Evolutionary conservation across 805 yeast species (phyloP), one percentile per base, ranked within the genome.

Genomic region (Deakozyma indianensis): DNA sequence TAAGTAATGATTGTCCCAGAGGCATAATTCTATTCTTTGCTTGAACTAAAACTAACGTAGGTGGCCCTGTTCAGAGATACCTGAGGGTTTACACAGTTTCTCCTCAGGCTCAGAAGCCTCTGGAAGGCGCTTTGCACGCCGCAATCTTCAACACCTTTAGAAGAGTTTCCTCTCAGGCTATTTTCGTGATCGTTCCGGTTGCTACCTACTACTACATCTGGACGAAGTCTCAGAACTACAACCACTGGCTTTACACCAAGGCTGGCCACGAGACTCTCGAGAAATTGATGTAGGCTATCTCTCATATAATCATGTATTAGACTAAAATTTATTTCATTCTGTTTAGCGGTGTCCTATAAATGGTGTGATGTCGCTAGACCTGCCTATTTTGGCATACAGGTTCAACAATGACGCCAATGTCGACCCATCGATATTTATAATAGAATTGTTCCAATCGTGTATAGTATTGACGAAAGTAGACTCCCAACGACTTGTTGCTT

Each of bases 261-360:
- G 97, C 84, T 53, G 98, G 98, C 66, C 85, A 88, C 73, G 90
- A 82, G 73, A 95, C 90, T 64, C 77, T 90, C 62, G 90, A 75
- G 66, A 78, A 77, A 66, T 35, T 54, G 43, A 14, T 38, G 45
- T 56, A 56, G 49, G 23, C 22, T 11, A 7, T 9, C 16, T 28
- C 14, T 27, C 18, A 35, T n/a, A n/a, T 18, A 9, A 41, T 41
- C 14, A 25, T 25, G 7, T 25, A 25, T 7, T 9, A 25, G 7
- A 9, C 14, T 9, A 25, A 25, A 25, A 14, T 25, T 25, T 25
- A 25, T 25, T 14, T 9, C 7, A 14, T 25, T 25, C 14, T 14
- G 28, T 25, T 25, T n/a, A n/a, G n/a, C n/a, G n/a, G n/a, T n/a
- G n/a, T n/a, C n/a, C n/a, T n/a, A n/a, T n/a, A n/a, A n/a, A n/a